Evolutionary conservation across 768 basidiomycete species (phyloP).

Genomic region (Calvatia gigantea): DNA sequence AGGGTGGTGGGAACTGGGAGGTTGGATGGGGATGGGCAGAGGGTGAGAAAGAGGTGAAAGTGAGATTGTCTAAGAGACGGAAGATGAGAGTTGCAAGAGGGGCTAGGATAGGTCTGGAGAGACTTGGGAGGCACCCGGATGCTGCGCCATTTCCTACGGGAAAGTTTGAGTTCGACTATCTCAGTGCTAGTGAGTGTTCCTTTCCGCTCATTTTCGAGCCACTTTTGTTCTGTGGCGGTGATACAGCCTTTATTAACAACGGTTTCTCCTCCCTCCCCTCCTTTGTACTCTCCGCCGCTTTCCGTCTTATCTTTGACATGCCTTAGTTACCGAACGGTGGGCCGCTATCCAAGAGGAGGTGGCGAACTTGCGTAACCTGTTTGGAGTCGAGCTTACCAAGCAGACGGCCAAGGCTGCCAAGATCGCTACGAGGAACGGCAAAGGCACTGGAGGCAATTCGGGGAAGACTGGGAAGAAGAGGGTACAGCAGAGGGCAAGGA

Average conservation of each 20-base stretch:
- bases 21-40: slow-evolving; percentile 11
- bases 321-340: slow-evolving; percentile 68
- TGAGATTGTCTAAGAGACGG: slow-evolving; percentile 54
- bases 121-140: slow-evolving; percentile 36
- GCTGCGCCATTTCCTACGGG: slow-evolving; percentile 44
- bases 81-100: slow-evolving; percentile 43
- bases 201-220: slow-evolving; percentile 18
- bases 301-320: slow-evolving; percentile 16
- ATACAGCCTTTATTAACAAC: not conserved
- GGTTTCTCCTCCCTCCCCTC: slow-evolving; percentile 17
- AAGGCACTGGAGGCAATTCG: slow-evolving; percentile 19
- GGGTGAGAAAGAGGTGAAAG: slow-evolving; percentile 25
- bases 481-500: slow-evolving; percentile 33
- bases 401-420: slow-evolving; percentile 65
- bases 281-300: no score
- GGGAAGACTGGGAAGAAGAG: slow-evolving; percentile 32
- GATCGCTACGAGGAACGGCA: slow-evolving; percentile 35
- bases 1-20: slow-evolving; percentile 12
- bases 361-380: slow-evolving; percentile 56
- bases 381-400: slow-evolving; percentile 70
- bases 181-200: slow-evolving; percentile 68
- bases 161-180: slow-evolving; percentile 60
- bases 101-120: slow-evolving; percentile 38
- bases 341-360: slow-evolving; percentile 69
- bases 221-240: slow-evolving; percentile 12